Conservation (phyloP, 441 rosid genomes). For the Codiaeum variegatum region DNA sequence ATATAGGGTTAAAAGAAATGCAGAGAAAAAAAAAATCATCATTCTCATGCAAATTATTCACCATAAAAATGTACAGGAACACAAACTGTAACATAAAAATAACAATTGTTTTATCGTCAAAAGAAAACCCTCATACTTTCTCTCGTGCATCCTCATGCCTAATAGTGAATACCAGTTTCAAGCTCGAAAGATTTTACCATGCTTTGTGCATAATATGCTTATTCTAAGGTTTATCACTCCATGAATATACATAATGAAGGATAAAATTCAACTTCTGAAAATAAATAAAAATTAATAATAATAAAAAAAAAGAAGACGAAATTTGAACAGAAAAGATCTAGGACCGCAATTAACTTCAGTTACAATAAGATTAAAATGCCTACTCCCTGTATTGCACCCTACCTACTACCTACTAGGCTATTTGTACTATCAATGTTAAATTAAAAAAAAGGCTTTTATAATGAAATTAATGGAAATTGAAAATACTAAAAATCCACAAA, state of each 20-base stretch:
- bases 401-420: too few species aligned
- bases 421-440: background rate
- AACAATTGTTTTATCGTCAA: background rate
- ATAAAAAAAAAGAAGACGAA: background rate
- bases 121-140: constrained; percentile 8
- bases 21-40: background rate
- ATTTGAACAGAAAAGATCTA: background rate
- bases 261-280: background rate
- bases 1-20: background rate
- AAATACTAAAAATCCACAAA: background rate
- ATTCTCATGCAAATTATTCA: background rate
- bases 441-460: background rate
- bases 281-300: background rate
- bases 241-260: background rate
- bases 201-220: background rate
- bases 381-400: background rate
- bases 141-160: background rate
- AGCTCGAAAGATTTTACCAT: background rate
- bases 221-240: background rate
- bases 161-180: background rate
- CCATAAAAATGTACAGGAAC: background rate
- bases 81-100: background rate
- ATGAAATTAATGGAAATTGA: background rate
- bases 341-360: background rate
- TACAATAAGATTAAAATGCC: background rate